Conservation (phyloP, 2,329 filamentous ascomycete species). For the Zalaria obscura region DNA sequence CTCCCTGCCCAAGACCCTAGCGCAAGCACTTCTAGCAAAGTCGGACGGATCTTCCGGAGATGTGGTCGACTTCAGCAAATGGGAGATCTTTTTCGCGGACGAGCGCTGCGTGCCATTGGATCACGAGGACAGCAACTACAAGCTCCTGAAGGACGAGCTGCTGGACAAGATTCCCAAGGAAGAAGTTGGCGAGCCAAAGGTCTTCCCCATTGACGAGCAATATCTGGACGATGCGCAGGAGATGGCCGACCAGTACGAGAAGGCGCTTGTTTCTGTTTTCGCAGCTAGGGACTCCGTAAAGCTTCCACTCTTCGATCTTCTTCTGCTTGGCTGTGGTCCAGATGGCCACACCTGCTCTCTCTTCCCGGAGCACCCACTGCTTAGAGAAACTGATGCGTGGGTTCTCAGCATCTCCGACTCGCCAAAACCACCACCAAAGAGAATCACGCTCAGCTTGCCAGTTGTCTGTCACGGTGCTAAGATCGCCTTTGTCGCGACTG, state of each 20-base stretch:
- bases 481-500: conserved; percentile 85
- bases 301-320: conserved; percentile 85
- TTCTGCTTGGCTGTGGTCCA: conserved; percentile 85
- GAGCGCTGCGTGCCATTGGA: conserved; percentile 88
- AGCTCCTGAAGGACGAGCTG: conserved; percentile 71
- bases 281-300: conserved; percentile 88
- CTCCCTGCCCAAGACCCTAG: conserved; percentile 77
- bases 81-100: conserved; percentile 98
- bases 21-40: conserved; percentile 58
- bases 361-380: conserved; percentile 77
- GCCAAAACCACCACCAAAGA: conserved; percentile 80
- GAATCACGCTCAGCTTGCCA: conserved; percentile 84
- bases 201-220: conserved; percentile 63
- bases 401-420: conserved; percentile 84
- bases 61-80: conserved; percentile 63
- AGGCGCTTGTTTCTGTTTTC: conserved; percentile 71
- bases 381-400: conserved; percentile 82
- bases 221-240: conserved; percentile 71
- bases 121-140: conserved; percentile 90
- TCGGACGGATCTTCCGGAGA: conserved; percentile 41
- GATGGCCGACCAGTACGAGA: conserved; percentile 86
- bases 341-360: conserved; percentile 96
- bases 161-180: conserved; percentile 67
- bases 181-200: conserved; percentile 49
- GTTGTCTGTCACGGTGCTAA: conserved; percentile 77